phyloP scores from a whole-genome alignment of 305 asterid genomes.

The Caryopteris hybrid region DNA sequence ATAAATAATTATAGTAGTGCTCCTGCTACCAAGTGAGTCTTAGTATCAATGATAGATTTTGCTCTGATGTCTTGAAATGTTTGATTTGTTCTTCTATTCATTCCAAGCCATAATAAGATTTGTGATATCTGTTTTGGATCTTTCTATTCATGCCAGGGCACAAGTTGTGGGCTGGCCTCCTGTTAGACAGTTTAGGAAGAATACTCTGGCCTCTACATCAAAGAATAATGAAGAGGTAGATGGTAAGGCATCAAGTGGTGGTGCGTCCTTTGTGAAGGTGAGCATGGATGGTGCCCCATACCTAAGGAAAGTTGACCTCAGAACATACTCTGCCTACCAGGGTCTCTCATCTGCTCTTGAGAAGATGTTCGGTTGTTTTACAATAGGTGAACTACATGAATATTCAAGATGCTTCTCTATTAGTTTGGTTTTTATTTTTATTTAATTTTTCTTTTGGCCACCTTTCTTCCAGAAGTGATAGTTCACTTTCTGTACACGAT shows the following conservation, averaged over 20 bases:
- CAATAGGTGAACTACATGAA: slow-evolving; percentile 38
- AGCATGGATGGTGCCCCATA: slow-evolving; percentile 81
- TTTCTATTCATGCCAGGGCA: slow-evolving; percentile 39
- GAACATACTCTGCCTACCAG: slow-evolving; percentile 51
- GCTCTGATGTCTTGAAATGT: background rate
- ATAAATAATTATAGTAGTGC: slow-evolving; percentile 34
- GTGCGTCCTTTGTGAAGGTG: slow-evolving; percentile 60
- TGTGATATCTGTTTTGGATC: background rate
- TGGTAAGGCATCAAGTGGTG: slow-evolving; percentile 42
- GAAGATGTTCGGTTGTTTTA: slow-evolving; percentile 71
- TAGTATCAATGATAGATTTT: background rate
- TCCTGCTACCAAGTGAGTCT: slow-evolving; percentile 57
- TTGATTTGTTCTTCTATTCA: slow-evolving; percentile 1
- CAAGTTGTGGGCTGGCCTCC: slow-evolving; percentile 87
- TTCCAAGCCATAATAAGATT: slow-evolving; percentile 17
- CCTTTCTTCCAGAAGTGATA: background rate
- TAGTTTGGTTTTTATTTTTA: background rate
- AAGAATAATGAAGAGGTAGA: slow-evolving; percentile 56
- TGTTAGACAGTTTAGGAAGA: slow-evolving; percentile 54
- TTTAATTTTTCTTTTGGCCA: background rate
- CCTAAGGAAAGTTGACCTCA: slow-evolving; percentile 62
- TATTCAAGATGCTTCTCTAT: background rate
- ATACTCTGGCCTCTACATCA: slow-evolving; percentile 38
- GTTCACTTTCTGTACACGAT: background rate
- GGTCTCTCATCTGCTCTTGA: slow-evolving; percentile 66